Conservation (phyloP, 2,329 filamentous ascomycete species). For the Purpureocillium lavendulum region DNA sequence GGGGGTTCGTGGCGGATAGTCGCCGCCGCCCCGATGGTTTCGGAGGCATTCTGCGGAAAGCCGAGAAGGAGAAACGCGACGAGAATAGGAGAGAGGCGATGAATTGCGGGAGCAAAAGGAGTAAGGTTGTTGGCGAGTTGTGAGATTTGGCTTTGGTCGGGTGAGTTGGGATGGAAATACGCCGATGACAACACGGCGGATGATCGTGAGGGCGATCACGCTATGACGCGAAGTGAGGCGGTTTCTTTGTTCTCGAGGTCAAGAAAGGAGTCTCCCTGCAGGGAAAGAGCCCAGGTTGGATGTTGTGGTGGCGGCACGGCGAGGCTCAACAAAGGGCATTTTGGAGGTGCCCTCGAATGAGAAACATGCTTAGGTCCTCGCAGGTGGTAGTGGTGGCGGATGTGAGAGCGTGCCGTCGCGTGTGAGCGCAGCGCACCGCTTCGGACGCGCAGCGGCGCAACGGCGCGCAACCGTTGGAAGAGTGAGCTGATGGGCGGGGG, state of each 20-base stretch:
- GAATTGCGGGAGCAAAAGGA: neutral
- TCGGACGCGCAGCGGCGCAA: neutral
- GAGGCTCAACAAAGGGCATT: conserved; percentile 17
- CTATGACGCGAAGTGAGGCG: neutral
- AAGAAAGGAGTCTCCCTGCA: no score
- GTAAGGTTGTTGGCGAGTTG: no score
- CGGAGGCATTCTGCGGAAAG: conserved; percentile 7
- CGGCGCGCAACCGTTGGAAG: neutral
- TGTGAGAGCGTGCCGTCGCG: conserved; percentile 1
- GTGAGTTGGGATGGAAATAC: neutral
- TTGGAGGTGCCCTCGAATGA: conserved; percentile 5
- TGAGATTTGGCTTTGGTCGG: neutral
- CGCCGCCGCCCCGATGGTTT: conserved; percentile 4
- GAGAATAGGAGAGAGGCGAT: neutral
- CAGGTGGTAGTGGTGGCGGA: no score
- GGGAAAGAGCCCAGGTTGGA: neutral
- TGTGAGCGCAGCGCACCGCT: neutral
- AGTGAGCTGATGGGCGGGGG: no score
- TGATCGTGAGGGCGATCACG: no score
- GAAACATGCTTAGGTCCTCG: no score
- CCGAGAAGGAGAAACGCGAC: neutral
- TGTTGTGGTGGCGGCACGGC: conserved; percentile 3
- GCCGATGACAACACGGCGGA: no score
- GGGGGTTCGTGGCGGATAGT: conserved; percentile 2
- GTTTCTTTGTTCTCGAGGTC: neutral